Percentiles rank a stretch among this genome's conserved stretches.
These are phyloP conservation scores for Artemisia tridentata DNA, from an alignment of 129 eudicot genomes.

Conservation along the genomic window DNA sequence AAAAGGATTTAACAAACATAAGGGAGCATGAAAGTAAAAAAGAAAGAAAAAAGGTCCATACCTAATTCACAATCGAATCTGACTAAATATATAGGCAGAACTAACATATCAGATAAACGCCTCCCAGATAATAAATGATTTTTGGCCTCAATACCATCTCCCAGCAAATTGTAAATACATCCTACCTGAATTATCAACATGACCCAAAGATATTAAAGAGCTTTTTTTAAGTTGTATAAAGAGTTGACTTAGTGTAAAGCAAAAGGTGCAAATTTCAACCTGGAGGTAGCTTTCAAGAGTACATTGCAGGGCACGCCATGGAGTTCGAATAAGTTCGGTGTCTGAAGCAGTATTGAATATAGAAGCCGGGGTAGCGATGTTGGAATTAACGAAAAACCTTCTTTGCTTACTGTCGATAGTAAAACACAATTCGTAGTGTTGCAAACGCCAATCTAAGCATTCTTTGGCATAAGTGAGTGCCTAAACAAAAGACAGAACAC, in stretches of 20 bases:
- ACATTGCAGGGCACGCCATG: background rate
- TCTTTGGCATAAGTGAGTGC: background rate
- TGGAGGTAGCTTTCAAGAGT: background rate
- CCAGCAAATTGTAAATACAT: background rate
- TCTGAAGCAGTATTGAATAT: background rate
- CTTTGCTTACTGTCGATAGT: background rate
- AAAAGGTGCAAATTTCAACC: background rate
- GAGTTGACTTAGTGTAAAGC: background rate
- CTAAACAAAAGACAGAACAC: background rate
- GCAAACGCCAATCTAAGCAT: background rate
- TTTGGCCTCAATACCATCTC: background rate
- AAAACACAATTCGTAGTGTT: no score
- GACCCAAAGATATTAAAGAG: background rate
- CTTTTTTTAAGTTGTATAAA: no score
- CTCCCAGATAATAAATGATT: background rate
- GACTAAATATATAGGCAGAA: background rate
- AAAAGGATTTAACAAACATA: background rate
- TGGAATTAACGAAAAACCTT: background rate
- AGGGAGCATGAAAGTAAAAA: background rate
- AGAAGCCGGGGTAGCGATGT: background rate
- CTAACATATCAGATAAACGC: background rate
- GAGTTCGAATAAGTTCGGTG: background rate
- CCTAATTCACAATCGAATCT: background rate
- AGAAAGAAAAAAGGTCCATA: background rate
- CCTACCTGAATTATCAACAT: background rate